phyloP scores from a whole-genome alignment of 768 basidiomycete species.

The Xerocomellus amylosporus region DNA sequence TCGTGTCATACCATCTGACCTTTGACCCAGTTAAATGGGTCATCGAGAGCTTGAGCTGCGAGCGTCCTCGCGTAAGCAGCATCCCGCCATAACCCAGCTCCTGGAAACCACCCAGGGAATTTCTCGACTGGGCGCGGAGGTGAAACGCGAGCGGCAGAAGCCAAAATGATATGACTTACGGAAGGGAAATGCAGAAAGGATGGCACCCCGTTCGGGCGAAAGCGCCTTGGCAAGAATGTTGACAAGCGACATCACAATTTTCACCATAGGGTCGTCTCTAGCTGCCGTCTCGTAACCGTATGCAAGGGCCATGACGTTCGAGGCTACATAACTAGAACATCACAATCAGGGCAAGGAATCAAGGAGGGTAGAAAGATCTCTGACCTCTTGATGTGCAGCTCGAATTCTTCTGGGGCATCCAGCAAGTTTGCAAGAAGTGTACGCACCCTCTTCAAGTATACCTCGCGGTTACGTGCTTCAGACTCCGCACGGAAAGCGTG shows the following conservation, averaged over 20 bases:
- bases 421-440: constrained; percentile 23
- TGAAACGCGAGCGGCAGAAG: background rate
- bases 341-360: background rate
- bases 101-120: constrained; percentile 27
- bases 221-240: constrained; percentile 21
- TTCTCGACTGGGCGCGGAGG: constrained; percentile 12
- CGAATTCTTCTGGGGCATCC: constrained; percentile 23
- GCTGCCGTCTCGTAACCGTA: constrained; percentile 24
- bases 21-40: constrained; percentile 26
- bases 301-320: constrained; percentile 25
- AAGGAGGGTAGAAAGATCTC: background rate
- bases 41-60: constrained; percentile 20
- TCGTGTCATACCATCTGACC: constrained; percentile 19
- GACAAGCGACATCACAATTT: constrained; percentile 15
- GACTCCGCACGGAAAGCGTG: constrained; percentile 26
- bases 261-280: constrained; percentile 23
- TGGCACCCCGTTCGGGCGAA: constrained; percentile 17
- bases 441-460: constrained; percentile 19
- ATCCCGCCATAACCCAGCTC: constrained; percentile 18
- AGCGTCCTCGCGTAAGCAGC: constrained; percentile 13
- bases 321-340: constrained; percentile 21
- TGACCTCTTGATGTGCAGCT: constrained; percentile 23
- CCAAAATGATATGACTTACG: constrained; percentile 9
- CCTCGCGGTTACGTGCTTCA: constrained; percentile 15
- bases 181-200: constrained; percentile 23